These are phyloP conservation scores for Plasmodium gonderi DNA, from an alignment of 169 alveolate genomes.

Conservation along the genomic window DNA sequence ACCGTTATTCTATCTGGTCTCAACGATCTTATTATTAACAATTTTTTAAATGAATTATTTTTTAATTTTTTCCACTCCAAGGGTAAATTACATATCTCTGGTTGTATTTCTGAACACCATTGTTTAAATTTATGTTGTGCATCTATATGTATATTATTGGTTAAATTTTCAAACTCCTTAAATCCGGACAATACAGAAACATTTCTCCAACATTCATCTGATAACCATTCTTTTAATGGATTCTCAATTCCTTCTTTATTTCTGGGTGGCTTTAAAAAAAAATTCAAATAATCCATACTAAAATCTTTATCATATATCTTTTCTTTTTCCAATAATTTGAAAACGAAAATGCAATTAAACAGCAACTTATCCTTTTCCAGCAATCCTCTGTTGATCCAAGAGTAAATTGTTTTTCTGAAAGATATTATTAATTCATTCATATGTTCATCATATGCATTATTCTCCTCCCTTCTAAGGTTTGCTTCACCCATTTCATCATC, in stretches of 20 bases:
- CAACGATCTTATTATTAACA: conserved; percentile 93
- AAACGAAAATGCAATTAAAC: conserved; percentile 93
- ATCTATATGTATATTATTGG: conserved; percentile 94
- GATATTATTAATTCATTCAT: conserved; percentile 85
- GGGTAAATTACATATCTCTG: conserved; percentile 96
- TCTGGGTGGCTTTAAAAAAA: conserved; percentile 91
- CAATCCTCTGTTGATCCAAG: conserved; percentile 96
- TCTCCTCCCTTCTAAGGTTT: background rate
- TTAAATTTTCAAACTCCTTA: conserved; percentile 94
- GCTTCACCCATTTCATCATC: conserved; percentile 1
- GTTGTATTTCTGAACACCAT: conserved; percentile 96
- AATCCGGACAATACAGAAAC: conserved; percentile 89
- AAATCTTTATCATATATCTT: conserved; percentile 90
- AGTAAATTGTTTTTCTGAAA: conserved; percentile 93
- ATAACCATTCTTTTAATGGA: conserved; percentile 95
- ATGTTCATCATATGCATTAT: conserved; percentile 34
- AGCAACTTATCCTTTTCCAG: conserved; percentile 96
- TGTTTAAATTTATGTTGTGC: conserved; percentile 96
- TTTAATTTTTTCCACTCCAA: conserved; percentile 96
- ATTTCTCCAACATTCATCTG: conserved; percentile 92
- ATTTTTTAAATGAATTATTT: conserved; percentile 93
- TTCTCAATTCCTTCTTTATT: conserved; percentile 90
- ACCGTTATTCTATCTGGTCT: conserved; percentile 96
- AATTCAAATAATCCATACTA: conserved; percentile 89
- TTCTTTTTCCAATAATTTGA: conserved; percentile 93